Conservation (phyloP, 495 filamentous ascomycete genomes). For the Chaetomium tenue region DNA sequence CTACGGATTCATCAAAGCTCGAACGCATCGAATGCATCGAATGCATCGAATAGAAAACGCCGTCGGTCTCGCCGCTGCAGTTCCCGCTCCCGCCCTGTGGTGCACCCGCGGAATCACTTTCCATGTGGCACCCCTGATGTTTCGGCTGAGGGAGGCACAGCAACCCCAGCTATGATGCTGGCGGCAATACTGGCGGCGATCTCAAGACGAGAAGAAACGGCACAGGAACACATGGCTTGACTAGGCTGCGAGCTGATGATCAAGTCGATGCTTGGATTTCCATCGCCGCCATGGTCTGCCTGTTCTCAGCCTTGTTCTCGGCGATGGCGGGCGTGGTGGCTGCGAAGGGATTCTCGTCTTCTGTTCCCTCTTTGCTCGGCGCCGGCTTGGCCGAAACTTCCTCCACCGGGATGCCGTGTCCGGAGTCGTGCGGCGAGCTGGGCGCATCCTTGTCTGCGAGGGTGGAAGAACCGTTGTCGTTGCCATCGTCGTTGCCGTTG, state of each 20-base stretch:
- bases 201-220: not conserved
- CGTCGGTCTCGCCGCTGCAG: not conserved
- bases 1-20: not conserved
- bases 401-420: not conserved
- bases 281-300: not conserved
- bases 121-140: slow-evolving; percentile 2
- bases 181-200: too few relatives aligned
- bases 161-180: not conserved
- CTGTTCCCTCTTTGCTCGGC: not conserved
- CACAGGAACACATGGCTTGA: too few relatives aligned
- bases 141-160: too few relatives aligned
- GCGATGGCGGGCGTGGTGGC: not conserved
- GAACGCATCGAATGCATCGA: too few relatives aligned
- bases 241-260: not conserved
- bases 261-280: not conserved
- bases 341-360: slow-evolving; percentile 18
- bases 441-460: not conserved
- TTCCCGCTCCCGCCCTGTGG: too few relatives aligned
- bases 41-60: too few relatives aligned
- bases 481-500: slow-evolving; percentile 6
- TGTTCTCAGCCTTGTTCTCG: slow-evolving; percentile 18
- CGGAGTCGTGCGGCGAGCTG: not conserved
- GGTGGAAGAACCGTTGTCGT: not conserved
- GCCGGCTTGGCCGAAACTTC: not conserved
- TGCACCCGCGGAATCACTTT: not conserved